Base-by-base conservation (phyloP, 768 basidiomycete genomes). In the Lentinula raphanica region DNA sequence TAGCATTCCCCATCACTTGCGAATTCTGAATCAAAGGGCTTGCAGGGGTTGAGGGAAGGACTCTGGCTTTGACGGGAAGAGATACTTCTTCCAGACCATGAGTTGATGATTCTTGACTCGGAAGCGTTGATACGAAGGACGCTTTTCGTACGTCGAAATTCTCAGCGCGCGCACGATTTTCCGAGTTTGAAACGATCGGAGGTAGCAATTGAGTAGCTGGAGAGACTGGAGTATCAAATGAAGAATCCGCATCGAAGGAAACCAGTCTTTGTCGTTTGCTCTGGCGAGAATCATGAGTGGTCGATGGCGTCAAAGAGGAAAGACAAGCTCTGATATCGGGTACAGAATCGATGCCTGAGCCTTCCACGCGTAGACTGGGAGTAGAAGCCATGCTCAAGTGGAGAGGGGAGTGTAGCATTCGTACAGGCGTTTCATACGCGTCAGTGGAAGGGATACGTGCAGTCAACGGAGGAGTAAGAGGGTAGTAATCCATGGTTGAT, bases 401-500 rank as follows among this genome's bases (percentile, higher is more conserved):
- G 23, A 44, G 42, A 44, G 35, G 40, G 32, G 45, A 51, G 39
- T 29, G 45, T 17, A 25, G 45, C 56, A 49, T 29, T 31, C 35
- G 49, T 28, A 36, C 27, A 38, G 15, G 29, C 11, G 60, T 49
- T 60, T 59, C 42, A 49, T 53, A 31, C 42, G 54, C 46, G 32
- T 44, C 13, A 28, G 54, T 59, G 38, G 25, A 58, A 15, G 59
- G 60, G 25, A 63, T 61, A 31, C 58, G 60, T 23, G 40, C 63
- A 29, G 64, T 59, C 15, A 59, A 61, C 39, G 66, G 66, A 23
- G 66, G 66, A 5, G 66, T 67, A 27, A 64, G 59, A 21, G 64
- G 66, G 32, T 19, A n/a, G n/a, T n/a, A 63, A 58, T 32, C 53
- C 55, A 38, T 44, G 23, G 19, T 58, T 58, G 54, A 28, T 25